These are phyloP conservation scores for Hypoxylon sp. DNA, from an alignment of 2,329 filamentous ascomycete genomes.

Conservation along the genomic window DNA sequence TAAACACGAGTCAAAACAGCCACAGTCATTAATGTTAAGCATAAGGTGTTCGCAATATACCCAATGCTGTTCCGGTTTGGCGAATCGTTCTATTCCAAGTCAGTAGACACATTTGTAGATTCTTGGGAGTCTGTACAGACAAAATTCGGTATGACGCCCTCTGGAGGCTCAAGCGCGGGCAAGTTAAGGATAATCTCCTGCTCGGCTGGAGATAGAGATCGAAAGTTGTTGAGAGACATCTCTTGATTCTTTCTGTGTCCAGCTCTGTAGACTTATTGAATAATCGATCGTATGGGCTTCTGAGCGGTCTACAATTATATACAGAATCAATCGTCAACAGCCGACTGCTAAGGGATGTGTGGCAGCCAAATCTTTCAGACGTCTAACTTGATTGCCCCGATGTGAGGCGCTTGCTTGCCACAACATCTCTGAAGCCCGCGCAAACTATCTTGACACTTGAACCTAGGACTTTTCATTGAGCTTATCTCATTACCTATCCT, in stretches of 20 bases:
- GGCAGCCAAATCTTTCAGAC: neutral
- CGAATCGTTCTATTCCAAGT: too few relatives aligned
- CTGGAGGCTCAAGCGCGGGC: neutral
- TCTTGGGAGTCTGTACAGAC: neutral
- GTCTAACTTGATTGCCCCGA: neutral
- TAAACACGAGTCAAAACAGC: conserved; percentile 12
- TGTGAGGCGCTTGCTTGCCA: neutral
- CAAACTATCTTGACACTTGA: too few relatives aligned
- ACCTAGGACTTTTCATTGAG: too few relatives aligned
- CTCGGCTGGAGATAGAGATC: neutral
- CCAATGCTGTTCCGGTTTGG: neutral
- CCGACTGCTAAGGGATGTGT: neutral
- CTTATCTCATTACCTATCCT: too few relatives aligned
- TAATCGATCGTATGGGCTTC: too few relatives aligned
- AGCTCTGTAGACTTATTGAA: too few relatives aligned
- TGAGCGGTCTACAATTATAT: too few relatives aligned
- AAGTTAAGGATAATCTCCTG: neutral
- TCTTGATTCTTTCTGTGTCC: too few relatives aligned
- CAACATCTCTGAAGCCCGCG: too few relatives aligned
- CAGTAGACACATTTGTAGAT: too few relatives aligned
- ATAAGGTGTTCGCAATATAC: neutral
- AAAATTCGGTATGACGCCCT: neutral
- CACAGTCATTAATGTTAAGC: conserved; percentile 2
- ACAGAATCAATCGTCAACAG: too few relatives aligned
- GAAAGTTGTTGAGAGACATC: neutral